These are phyloP conservation scores for Cyberlindnera samutprakarnensis DNA, from an alignment of 805 yeast genomes.

Conservation along the genomic window DNA sequence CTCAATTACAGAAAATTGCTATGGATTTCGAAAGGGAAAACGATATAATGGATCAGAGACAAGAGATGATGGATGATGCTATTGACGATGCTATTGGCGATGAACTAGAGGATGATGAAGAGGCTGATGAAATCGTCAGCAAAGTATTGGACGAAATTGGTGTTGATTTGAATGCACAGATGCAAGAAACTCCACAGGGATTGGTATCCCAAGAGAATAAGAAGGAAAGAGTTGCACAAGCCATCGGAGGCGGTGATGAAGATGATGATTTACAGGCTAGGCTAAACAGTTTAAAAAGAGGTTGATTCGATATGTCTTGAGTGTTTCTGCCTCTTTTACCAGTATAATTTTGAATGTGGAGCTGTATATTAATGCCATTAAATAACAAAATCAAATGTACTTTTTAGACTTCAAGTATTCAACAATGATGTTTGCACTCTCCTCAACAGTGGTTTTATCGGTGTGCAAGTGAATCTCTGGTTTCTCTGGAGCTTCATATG, in stretches of 20 bases:
- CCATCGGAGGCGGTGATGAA: conserved; percentile 40
- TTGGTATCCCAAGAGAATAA: conserved; percentile 16
- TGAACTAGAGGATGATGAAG: conserved; percentile 82
- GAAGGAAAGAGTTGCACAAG: conserved; percentile 43
- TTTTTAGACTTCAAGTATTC: conserved; percentile 55
- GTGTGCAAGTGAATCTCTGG: conserved; percentile 83
- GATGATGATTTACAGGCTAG: conserved; percentile 90
- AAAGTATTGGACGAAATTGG: conserved; percentile 96
- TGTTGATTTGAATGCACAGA: conserved; percentile 57
- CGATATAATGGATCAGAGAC: conserved; percentile 97
- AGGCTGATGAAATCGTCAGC: conserved; percentile 83
- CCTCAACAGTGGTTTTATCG: conserved; percentile 65
- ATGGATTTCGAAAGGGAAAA: conserved; percentile 93
- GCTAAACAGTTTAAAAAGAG: conserved; percentile 68
- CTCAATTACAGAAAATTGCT: conserved; percentile 80
- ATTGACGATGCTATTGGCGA: conserved; percentile 94
- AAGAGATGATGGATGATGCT: conserved; percentile 98
- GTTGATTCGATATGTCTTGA: too few species aligned
- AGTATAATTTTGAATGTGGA: background rate
- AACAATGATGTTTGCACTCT: conserved; percentile 66
- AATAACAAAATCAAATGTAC: conserved; percentile 11
- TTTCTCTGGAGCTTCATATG: conserved; percentile 83
- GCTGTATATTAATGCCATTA: too few species aligned
- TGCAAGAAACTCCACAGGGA: conserved; percentile 38
- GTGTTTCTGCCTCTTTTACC: too few species aligned